phyloP scores from a whole-genome alignment of 78 protist genomes.

The Dictyostelium citrinum region DNA sequence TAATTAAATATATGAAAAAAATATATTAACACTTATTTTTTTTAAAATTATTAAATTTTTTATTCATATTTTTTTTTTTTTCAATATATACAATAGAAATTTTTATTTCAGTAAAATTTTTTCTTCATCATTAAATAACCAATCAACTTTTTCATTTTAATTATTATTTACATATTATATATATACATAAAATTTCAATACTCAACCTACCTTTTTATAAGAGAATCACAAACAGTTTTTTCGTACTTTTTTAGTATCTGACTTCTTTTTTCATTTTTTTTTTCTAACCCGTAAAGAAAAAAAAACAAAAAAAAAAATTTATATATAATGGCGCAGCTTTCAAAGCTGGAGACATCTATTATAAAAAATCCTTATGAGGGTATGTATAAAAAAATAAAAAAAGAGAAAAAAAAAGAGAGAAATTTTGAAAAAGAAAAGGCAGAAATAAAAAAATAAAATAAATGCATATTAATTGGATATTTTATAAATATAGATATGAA shows the following conservation, averaged over 20 bases:
- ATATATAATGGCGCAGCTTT: slow-evolving; percentile 50
- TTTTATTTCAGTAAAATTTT: background rate
- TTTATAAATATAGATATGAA: slow-evolving; percentile 29
- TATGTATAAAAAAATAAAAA: background rate
- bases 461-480: background rate
- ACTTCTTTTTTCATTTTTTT: background rate
- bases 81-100: background rate
- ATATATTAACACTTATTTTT: background rate
- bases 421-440: background rate
- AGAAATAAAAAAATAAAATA: background rate
- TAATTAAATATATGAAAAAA: background rate
- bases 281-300: background rate
- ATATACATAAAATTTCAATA: too few relatives aligned
- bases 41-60: background rate
- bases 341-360: slow-evolving; percentile 41
- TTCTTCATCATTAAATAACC: background rate
- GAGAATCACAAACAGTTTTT: background rate
- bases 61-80: background rate
- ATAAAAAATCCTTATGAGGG: slow-evolving; percentile 58
- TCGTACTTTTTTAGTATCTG: background rate
- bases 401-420: background rate
- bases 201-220: background rate
- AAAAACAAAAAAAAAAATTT: background rate
- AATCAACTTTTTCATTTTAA: background rate
- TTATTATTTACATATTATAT: too few relatives aligned